Evolutionary conservation across 2,329 filamentous ascomycete species (phyloP).

Genomic region (Emmonsiellopsis sp.): DNA sequence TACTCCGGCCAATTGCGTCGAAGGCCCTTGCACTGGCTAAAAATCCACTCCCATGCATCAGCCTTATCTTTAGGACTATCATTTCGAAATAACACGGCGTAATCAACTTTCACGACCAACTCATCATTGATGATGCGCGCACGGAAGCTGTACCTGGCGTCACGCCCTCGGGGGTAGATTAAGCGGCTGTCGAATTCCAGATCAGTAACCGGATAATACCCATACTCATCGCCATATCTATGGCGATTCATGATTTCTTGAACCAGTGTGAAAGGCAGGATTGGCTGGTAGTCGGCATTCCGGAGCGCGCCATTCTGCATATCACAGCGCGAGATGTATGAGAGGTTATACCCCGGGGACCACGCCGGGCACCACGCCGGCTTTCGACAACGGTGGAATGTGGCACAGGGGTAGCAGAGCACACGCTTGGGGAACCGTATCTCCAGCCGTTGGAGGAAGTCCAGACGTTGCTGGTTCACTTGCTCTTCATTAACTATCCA

Average conservation of each 20-base stretch:
- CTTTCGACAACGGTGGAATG: neutral
- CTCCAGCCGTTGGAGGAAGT: conserved; percentile 1
- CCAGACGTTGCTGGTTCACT: neutral
- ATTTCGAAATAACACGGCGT: neutral
- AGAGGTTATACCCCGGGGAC: neutral
- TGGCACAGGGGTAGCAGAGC: conserved; percentile 2
- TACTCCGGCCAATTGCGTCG: neutral
- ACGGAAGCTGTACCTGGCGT: neutral
- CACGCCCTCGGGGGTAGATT: neutral
- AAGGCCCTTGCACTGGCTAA: neutral
- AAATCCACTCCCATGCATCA: neutral
- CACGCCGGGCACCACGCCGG: neutral
- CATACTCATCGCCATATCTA: conserved; percentile 3
- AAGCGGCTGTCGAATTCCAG: neutral
- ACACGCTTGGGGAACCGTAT: neutral
- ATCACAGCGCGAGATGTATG: neutral
- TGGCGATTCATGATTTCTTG: conserved; percentile 2
- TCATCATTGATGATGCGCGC: neutral
- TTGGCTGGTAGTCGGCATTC: neutral
- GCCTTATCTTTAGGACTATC: neutral
- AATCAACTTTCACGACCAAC: conserved; percentile 1
- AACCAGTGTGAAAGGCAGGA: neutral
- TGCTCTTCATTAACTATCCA: neutral
- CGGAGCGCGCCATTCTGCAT: neutral
- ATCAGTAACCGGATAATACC: neutral